These are phyloP conservation scores for Cicer pinnatifidum DNA, from an alignment of 306 rosid species.

Conservation along the genomic window DNA sequence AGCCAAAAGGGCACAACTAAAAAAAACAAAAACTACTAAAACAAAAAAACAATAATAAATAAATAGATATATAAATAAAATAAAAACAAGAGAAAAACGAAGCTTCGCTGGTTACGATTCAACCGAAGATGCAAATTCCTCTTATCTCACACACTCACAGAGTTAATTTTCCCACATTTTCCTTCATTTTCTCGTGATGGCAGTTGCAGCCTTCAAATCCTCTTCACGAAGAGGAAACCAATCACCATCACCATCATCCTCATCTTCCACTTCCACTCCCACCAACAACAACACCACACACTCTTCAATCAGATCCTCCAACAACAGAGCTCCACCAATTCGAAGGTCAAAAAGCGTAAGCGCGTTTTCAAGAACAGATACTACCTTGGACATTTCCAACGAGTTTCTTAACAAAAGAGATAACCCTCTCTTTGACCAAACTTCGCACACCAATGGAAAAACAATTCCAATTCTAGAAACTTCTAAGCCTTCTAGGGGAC, in stretches of 20 bases:
- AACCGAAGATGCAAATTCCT: conserved; percentile 12
- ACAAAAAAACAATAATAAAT: background rate
- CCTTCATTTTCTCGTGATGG: conserved; percentile 52
- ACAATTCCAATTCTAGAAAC: conserved; percentile 14
- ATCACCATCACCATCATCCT: conserved; percentile 8
- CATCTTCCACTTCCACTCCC: conserved; percentile 22
- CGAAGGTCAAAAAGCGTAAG: conserved; percentile 89
- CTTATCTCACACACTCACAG: background rate
- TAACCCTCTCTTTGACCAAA: conserved; percentile 72
- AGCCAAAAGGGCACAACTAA: background rate
- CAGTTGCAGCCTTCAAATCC: conserved; percentile 83
- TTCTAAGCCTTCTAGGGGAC: conserved; percentile 38
- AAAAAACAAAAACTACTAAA: background rate
- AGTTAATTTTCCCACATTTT: background rate
- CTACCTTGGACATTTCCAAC: conserved; percentile 42
- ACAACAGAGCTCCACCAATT: conserved; percentile 53
- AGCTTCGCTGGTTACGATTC: conserved; percentile 27
- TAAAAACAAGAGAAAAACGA: background rate
- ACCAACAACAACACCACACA: background rate
- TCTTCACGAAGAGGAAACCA: conserved; percentile 68
- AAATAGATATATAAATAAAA: background rate
- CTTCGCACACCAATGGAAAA: conserved; percentile 18
- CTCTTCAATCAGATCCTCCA: conserved; percentile 42
- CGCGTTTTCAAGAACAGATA: conserved; percentile 56
- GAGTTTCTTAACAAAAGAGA: conserved; percentile 82